phyloP scores from a whole-genome alignment of 1,139 yeast genomes.

The Arxiozyma slooffiae region DNA sequence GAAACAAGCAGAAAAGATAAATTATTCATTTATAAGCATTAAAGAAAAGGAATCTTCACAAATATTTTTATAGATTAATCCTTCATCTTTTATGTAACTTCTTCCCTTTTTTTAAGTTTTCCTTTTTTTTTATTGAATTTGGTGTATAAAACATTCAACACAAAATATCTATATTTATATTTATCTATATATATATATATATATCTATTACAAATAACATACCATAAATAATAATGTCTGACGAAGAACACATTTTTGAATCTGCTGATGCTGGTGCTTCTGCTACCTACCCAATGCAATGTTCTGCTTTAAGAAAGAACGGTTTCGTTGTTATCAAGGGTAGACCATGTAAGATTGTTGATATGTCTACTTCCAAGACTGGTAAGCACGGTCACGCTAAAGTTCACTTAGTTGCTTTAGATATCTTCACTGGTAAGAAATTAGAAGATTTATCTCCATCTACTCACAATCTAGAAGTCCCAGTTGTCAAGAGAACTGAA shows the following conservation, averaged over 20 bases:
- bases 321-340: constrained; percentile 98
- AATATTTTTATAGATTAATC: too few relatives aligned
- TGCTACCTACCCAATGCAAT: constrained; percentile 96
- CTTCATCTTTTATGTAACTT: too few relatives aligned
- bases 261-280: constrained; percentile 99
- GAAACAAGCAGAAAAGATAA: too few relatives aligned
- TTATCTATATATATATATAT: too few relatives aligned
- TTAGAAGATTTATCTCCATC: constrained; percentile 99
- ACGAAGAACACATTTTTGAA: constrained; percentile 88
- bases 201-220: constrained; percentile 1
- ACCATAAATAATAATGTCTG: constrained; percentile 46
- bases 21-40: too few relatives aligned
- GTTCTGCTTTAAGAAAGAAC: constrained; percentile 99
- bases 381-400: constrained; percentile 99
- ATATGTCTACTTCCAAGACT: constrained; percentile 99
- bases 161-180: too few relatives aligned
- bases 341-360: constrained; percentile 99
- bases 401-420: constrained; percentile 98
- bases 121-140: too few relatives aligned
- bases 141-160: too few relatives aligned
- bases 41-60: too few relatives aligned
- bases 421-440: constrained; percentile 98
- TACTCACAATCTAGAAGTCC: constrained; percentile 99
- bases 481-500: constrained; percentile 92
- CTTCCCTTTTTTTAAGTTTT: too few relatives aligned